These are phyloP conservation scores for Dioscorea zingiberensis DNA, from an alignment of 106 monocot genomes.

Conservation along the genomic window DNA sequence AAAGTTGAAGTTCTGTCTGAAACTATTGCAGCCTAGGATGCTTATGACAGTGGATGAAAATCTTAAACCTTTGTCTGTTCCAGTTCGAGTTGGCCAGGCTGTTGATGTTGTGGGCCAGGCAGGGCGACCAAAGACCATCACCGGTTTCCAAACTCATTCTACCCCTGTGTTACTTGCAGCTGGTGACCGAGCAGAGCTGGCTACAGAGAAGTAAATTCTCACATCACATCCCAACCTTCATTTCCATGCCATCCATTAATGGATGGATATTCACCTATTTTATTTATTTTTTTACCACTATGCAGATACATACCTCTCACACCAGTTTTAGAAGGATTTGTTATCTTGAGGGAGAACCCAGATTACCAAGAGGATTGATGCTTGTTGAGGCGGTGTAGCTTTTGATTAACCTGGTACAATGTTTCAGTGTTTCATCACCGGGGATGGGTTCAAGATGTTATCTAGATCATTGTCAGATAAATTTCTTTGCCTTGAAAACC, in stretches of 20 bases:
- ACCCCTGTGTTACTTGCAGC: constrained; percentile 94
- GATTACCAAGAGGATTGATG: constrained; percentile 60
- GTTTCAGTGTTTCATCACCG: no score
- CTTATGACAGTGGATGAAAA: constrained; percentile 94
- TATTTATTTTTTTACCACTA: neutral
- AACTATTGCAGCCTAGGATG: constrained; percentile 83
- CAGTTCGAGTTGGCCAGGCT: constrained; percentile 89
- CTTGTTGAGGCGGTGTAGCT: no score
- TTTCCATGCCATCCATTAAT: no score
- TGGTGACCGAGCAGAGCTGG: constrained; percentile 94
- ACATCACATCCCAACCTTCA: neutral
- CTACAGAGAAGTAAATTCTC: constrained; percentile 82
- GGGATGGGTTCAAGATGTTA: no score
- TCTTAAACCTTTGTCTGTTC: constrained; percentile 84
- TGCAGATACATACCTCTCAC: constrained; percentile 85
- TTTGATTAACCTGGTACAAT: no score
- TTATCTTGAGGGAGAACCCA: constrained; percentile 93
- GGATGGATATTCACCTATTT: neutral
- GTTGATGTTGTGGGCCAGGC: constrained; percentile 97
- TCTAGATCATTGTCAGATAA: no score
- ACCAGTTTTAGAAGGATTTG: constrained; percentile 82
- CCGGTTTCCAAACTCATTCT: constrained; percentile 95
- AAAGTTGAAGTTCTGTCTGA: neutral
- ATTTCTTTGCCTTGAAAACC: no score
- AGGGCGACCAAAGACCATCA: constrained; percentile 89